Conservation (phyloP, 176 grass and related monocot species). For the Puccinellia tenuiflora region DNA sequence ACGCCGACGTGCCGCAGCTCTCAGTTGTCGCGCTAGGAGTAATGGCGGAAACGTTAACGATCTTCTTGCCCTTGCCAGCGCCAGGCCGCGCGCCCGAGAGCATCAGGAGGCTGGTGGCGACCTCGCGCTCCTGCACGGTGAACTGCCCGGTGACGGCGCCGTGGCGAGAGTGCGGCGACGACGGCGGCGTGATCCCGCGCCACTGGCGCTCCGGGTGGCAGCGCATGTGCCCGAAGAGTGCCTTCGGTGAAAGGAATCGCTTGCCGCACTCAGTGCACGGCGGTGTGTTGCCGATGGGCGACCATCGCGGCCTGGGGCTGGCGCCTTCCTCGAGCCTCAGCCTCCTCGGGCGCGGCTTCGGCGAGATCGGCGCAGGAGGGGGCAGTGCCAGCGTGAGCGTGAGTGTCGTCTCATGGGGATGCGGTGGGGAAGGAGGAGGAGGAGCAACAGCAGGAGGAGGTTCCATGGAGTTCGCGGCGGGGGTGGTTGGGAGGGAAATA, state of each 20-base stretch:
- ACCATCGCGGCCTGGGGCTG: neutral
- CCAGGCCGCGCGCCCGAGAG: neutral
- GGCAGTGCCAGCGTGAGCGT: constrained; percentile 22
- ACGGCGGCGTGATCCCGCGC: constrained; percentile 48
- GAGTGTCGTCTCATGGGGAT: constrained; percentile 10
- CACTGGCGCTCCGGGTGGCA: constrained; percentile 66
- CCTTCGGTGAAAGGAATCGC: constrained; percentile 47
- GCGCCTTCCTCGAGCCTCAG: neutral
- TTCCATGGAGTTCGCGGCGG: neutral
- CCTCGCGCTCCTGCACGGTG: constrained; percentile 27
- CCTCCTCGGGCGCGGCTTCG: neutral
- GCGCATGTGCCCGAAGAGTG: constrained; percentile 71
- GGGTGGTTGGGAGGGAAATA: neutral
- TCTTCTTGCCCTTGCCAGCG: constrained; percentile 12
- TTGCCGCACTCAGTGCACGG: constrained; percentile 53
- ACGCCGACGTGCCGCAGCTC: neutral
- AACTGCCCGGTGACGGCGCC: neutral
- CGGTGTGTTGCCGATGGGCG: neutral
- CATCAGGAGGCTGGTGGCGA: constrained; percentile 24
- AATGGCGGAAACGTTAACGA: neutral
- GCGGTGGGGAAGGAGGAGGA: neutral
- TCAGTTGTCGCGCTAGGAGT: neutral
- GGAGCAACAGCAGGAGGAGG: neutral
- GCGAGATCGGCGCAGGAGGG: neutral
- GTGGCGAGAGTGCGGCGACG: neutral